Percentiles rank a stretch among this genome's conserved stretches.
Evolutionary conservation across 345 rosid species (phyloP).

Genomic region (Rhodamnia argentea): DNA sequence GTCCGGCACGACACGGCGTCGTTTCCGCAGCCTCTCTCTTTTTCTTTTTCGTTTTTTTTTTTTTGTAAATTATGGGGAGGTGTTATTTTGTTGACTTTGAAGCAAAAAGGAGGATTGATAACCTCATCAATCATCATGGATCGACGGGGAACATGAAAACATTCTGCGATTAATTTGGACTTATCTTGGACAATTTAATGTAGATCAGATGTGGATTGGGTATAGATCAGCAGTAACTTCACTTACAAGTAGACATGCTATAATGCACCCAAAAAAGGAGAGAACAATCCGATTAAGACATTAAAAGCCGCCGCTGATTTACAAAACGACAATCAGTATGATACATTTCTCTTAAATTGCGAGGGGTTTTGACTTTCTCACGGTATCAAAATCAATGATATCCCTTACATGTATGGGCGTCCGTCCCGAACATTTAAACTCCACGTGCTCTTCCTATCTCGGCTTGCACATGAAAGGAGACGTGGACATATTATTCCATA

Average conservation of each 20-base stretch:
- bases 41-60: neutral
- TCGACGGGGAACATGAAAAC: too few relatives aligned
- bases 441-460: accelerated
- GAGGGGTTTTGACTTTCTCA: neutral
- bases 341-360: neutral
- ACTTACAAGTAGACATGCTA: neutral
- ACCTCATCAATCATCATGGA: neutral
- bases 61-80: neutral
- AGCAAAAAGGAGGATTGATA: neutral
- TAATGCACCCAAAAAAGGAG: neutral
- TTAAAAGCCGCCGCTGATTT: neutral
- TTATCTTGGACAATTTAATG: neutral
- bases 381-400: accelerated
- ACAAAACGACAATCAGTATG: neutral
- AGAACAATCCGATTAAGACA: neutral
- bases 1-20: neutral
- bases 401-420: accelerated
- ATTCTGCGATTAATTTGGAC: neutral
- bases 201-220: neutral
- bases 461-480: neutral
- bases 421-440: neutral
- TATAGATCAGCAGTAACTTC: too few relatives aligned
- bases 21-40: neutral
- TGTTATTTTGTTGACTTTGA: neutral
- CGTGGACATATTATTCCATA: neutral